Evolutionary conservation across 306 rosid species (phyloP).

Genomic region (Alnus rubra): DNA sequence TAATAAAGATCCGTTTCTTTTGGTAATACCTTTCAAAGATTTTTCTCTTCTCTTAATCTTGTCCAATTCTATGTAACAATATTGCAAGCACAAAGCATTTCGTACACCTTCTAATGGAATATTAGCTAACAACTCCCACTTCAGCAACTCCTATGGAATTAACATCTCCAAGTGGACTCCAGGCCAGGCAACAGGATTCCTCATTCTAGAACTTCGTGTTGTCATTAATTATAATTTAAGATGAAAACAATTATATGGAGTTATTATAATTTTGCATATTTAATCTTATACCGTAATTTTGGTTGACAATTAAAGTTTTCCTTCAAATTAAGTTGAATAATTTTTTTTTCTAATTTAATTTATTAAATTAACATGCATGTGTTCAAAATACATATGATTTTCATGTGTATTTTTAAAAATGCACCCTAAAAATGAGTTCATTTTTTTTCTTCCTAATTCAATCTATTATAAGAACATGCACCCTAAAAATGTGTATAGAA

Average conservation of each 20-base stretch:
- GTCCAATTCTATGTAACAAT: background rate
- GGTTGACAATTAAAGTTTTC: too few relatives aligned
- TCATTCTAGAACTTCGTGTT: background rate
- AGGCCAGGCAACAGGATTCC: background rate
- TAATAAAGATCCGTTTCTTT: conserved; percentile 19
- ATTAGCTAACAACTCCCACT: conserved; percentile 25
- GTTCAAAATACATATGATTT: too few relatives aligned
- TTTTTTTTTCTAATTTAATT: too few relatives aligned
- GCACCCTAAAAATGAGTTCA: background rate
- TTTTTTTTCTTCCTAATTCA: too few relatives aligned
- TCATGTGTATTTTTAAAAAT: too few relatives aligned
- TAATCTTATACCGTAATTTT: too few relatives aligned
- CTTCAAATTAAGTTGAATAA: too few relatives aligned
- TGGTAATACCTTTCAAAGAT: conserved; percentile 16
- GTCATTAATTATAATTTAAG: background rate
- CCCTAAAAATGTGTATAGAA: background rate
- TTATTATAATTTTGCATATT: background rate
- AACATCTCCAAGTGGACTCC: conserved; percentile 21
- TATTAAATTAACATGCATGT: too few relatives aligned
- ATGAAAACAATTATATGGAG: background rate
- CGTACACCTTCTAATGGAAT: background rate
- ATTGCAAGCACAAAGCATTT: background rate
- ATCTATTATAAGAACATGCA: background rate
- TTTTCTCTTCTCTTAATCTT: background rate
- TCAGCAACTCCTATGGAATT: conserved; percentile 9